Evolutionary conservation across 192 early-diverging fungal genomes (phyloP).

Genomic region (Backusella morwellensis): DNA sequence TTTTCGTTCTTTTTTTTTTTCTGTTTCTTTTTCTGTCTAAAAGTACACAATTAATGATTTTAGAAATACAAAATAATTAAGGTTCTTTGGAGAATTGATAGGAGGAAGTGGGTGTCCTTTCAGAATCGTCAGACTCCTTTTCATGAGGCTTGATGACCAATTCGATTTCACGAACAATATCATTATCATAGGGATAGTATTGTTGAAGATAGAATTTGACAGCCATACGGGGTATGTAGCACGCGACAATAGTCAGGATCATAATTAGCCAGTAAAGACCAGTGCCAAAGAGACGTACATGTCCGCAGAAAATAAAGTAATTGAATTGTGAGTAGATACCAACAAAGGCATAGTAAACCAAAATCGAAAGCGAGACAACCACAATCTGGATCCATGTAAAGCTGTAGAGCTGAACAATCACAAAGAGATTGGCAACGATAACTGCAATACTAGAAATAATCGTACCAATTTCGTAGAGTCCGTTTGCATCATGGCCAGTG

Average conservation of each 20-base stretch:
- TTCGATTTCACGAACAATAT: conserved; percentile 84
- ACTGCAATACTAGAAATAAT: conserved; percentile 71
- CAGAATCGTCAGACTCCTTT: not conserved
- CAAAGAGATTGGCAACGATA: conserved; percentile 75
- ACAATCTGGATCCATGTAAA: conserved; percentile 72
- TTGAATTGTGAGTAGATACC: conserved; percentile 56
- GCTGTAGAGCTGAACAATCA: conserved; percentile 67
- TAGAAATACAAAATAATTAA: conserved; percentile 6
- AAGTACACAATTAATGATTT: not conserved
- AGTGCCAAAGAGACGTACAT: conserved; percentile 56
- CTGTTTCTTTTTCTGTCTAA: not conserved
- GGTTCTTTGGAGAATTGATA: not conserved
- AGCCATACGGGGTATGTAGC: conserved; percentile 73
- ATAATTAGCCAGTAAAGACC: conserved; percentile 71
- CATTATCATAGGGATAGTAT: conserved; percentile 76
- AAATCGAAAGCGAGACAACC: conserved; percentile 47
- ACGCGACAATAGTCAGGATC: conserved; percentile 53
- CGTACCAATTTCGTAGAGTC: conserved; percentile 70
- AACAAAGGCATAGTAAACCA: conserved; percentile 57
- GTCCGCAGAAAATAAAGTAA: conserved; percentile 29
- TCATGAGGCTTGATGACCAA: conserved; percentile 16
- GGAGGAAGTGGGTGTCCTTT: not conserved
- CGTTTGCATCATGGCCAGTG: conserved; percentile 41
- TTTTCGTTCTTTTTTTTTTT: not conserved
- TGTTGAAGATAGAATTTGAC: conserved; percentile 66